Conservation (phyloP, 257 asterid species). For the Linaria vulgaris region DNA sequence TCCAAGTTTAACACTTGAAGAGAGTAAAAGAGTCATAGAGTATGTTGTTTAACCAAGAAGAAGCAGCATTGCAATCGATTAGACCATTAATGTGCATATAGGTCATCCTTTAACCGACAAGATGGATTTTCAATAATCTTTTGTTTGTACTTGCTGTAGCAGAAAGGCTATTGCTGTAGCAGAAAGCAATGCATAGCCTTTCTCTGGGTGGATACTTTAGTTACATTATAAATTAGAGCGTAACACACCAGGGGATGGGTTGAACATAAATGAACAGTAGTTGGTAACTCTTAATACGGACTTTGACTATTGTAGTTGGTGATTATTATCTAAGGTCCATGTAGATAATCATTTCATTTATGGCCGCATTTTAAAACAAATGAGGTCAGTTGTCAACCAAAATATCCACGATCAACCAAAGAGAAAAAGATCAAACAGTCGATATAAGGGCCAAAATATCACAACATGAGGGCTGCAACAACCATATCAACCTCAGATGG, state of each 20-base stretch:
- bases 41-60: background rate
- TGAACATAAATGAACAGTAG: background rate
- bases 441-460: background rate
- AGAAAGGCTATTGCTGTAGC: too few relatives aligned
- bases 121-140: conserved; percentile 14
- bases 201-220: background rate
- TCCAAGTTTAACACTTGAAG: conserved; percentile 11
- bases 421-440: background rate
- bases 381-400: conserved; percentile 17
- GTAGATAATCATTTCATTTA: conserved; percentile 3
- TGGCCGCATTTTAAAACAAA: conserved; percentile 5
- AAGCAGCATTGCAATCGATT: background rate
- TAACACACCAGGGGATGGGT: background rate
- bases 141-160: background rate
- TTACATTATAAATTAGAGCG: background rate
- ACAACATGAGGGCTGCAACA: too few relatives aligned
- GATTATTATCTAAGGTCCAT: background rate
- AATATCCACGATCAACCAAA: background rate
- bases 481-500: too few relatives aligned
- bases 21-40: conserved; percentile 5
- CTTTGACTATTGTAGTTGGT: background rate
- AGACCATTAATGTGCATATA: too few relatives aligned
- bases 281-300: background rate
- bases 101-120: background rate
- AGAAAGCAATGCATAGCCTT: too few relatives aligned